Percentiles rank a stretch among this genome's conserved stretches.
phyloP scores from a whole-genome alignment of 257 asterid species.

The Pogostemon cablin region DNA sequence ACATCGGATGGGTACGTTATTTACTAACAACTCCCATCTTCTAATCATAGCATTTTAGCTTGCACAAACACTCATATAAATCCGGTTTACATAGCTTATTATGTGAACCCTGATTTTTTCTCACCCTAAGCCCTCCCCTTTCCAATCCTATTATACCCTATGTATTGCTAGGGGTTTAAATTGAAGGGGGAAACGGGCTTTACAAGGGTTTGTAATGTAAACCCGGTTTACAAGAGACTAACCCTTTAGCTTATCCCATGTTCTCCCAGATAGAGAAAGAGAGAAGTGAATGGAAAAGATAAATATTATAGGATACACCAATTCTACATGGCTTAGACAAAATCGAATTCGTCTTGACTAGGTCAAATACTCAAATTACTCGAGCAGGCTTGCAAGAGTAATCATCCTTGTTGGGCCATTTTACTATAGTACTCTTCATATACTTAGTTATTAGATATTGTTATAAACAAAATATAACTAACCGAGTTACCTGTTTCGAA shows the following conservation, averaged over 20 bases:
- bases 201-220: too few species aligned
- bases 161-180: too few species aligned
- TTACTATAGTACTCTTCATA: neutral
- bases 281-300: neutral
- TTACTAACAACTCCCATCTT: neutral
- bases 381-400: neutral
- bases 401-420: neutral
- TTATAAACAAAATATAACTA: neutral
- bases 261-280: neutral
- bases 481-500: neutral
- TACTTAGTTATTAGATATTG: neutral
- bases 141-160: too few species aligned
- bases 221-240: too few species aligned
- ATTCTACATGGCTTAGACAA: neutral
- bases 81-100: too few species aligned
- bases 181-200: too few species aligned
- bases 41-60: neutral
- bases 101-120: too few species aligned
- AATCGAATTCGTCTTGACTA: neutral
- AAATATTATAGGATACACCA: neutral
- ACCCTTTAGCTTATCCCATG: neutral
- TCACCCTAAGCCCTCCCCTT: too few species aligned
- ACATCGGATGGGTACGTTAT: conserved; percentile 88
- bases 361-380: neutral
- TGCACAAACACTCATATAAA: too few species aligned